Percentiles rank a stretch among this genome's conserved stretches.
Evolutionary conservation across 352 stramenopile species (phyloP).

Genomic region (Globisporangium ultimum): DNA sequence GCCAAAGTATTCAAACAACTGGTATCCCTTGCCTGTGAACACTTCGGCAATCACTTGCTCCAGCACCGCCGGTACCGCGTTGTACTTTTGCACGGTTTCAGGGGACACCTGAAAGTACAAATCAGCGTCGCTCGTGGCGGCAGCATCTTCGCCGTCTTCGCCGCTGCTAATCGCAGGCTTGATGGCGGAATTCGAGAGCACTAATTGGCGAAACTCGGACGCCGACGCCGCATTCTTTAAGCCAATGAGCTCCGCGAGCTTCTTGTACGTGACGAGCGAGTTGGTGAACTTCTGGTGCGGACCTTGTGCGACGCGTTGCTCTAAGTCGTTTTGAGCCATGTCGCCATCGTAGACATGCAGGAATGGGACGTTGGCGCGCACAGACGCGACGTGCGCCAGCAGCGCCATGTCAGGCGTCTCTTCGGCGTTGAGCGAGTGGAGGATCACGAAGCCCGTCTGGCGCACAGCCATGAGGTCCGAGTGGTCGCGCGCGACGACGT

Average conservation of each 20-base stretch:
- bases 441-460: slow-evolving; percentile 88
- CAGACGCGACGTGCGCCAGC: slow-evolving; percentile 87
- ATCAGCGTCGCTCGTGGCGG: slow-evolving; percentile 65
- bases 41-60: slow-evolving; percentile 83
- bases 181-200: slow-evolving; percentile 48
- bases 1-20: slow-evolving; percentile 90
- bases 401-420: slow-evolving; percentile 92
- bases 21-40: slow-evolving; percentile 77
- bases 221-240: slow-evolving; percentile 40
- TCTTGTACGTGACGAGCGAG: slow-evolving; percentile 67
- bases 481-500: slow-evolving; percentile 90
- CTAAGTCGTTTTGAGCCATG: slow-evolving; percentile 84
- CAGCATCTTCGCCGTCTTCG: slow-evolving; percentile 21
- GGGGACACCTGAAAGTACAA: slow-evolving; percentile 92
- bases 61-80: slow-evolving; percentile 56
- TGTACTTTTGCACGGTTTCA: slow-evolving; percentile 83
- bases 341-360: slow-evolving; percentile 93
- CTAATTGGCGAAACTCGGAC: slow-evolving; percentile 58
- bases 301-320: slow-evolving; percentile 35
- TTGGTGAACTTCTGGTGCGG: slow-evolving; percentile 54
- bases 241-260: slow-evolving; percentile 62
- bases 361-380: slow-evolving; percentile 89
- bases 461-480: slow-evolving; percentile 91
- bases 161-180: slow-evolving; percentile 3
- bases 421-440: slow-evolving; percentile 81